phyloP scores from a whole-genome alignment of 768 basidiomycete species.

The Rhodocollybia butyracea region DNA sequence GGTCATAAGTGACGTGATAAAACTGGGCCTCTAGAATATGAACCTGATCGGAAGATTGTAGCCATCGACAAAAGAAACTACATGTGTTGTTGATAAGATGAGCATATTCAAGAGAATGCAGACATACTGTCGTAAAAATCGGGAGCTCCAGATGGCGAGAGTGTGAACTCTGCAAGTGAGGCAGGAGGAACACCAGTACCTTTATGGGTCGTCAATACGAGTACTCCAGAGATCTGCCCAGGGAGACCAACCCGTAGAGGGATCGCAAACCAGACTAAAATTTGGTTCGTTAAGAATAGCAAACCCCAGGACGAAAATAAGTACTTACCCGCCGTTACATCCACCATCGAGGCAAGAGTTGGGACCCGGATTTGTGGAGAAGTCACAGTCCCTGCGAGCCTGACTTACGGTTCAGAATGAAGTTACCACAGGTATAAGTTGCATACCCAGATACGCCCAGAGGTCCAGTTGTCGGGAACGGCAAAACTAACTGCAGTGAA shows the following conservation, averaged over 20 bases:
- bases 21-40: not conserved
- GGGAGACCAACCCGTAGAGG: conserved; percentile 45
- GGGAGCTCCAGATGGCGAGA: conserved; percentile 19
- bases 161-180: conserved; percentile 44
- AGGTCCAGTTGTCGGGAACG: conserved; percentile 54
- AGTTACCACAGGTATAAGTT: not conserved
- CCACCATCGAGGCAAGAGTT: conserved; percentile 66
- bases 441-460: conserved; percentile 35
- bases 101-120: not conserved
- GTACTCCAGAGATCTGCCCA: too few relatives aligned
- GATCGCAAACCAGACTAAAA: conserved; percentile 37
- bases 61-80: conserved; percentile 49
- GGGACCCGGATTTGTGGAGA: conserved; percentile 46
- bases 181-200: conserved; percentile 48
- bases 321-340: conserved; percentile 63
- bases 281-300: not conserved
- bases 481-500: conserved; percentile 28
- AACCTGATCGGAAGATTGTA: conserved; percentile 41
- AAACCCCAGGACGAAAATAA: not conserved
- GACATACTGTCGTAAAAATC: conserved; percentile 39
- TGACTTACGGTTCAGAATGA: conserved; percentile 21
- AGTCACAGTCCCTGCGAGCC: conserved; percentile 66
- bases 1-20: not conserved
- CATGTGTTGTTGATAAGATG: not conserved
- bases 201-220: not conserved